A percentile compares a stretch with the other conserved stretches of the same genome.
Conservation (phyloP, 2,329 filamentous ascomycete species). For the Colletotrichum salicis region DNA sequence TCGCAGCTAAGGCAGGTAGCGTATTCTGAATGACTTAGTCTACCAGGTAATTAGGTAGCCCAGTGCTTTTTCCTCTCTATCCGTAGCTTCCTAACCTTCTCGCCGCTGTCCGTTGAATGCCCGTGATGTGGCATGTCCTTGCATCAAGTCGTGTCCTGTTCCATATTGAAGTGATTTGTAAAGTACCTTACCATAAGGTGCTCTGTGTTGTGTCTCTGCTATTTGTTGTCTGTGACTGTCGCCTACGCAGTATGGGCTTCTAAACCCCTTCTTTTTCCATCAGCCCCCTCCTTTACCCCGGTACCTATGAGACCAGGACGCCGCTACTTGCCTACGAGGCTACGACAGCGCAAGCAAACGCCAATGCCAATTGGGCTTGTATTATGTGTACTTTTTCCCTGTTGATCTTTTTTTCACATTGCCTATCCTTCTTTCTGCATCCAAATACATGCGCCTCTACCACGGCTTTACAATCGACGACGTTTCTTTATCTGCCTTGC, state of each 20-base stretch:
- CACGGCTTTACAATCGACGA: not conserved
- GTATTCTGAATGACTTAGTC: not conserved
- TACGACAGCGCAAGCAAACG: not conserved
- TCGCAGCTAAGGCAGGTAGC: not conserved
- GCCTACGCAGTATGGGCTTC: not conserved
- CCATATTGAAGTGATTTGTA: not conserved
- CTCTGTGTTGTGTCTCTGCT: not conserved
- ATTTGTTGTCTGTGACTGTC: not conserved
- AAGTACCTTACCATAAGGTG: too few species aligned
- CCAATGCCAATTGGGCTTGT: not conserved
- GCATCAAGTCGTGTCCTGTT: not conserved
- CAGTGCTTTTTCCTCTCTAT: not conserved
- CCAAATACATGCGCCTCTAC: not conserved
- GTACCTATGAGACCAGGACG: not conserved
- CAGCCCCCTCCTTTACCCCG: not conserved
- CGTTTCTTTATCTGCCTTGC: not conserved
- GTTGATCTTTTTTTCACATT: not conserved
- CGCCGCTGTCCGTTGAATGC: not conserved
- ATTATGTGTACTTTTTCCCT: not conserved
- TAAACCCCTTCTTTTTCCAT: not conserved
- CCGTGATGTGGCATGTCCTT: not conserved
- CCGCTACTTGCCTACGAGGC: not conserved
- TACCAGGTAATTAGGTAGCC: not conserved
- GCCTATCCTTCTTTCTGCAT: not conserved
- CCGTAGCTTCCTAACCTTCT: not conserved